Evolutionary conservation across 129 eudicot species (phyloP).

Genomic region (Scalesia atractyloides): DNA sequence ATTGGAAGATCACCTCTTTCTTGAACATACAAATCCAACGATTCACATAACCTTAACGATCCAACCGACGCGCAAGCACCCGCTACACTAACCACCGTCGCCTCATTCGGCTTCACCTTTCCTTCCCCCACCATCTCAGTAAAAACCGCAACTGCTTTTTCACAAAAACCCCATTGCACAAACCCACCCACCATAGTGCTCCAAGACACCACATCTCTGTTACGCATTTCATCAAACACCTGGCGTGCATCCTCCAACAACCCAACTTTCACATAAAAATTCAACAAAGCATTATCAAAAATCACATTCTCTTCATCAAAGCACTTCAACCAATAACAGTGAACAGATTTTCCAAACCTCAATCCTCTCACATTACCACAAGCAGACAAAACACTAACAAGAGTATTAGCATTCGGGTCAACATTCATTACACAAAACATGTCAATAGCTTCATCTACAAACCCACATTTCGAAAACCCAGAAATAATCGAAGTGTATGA

Average conservation of each 20-base stretch:
- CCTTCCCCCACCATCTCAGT: slow-evolving; percentile 33
- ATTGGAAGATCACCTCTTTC: slow-evolving; percentile 24
- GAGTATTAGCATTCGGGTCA: slow-evolving; percentile 36
- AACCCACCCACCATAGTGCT: slow-evolving; percentile 44
- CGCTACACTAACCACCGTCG: slow-evolving; percentile 33
- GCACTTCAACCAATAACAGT: slow-evolving; percentile 33
- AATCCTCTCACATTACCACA: slow-evolving; percentile 28
- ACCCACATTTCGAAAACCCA: slow-evolving; percentile 45
- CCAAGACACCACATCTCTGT: slow-evolving; percentile 48
- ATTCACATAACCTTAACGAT: slow-evolving; percentile 33
- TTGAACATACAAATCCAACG: slow-evolving; percentile 31
- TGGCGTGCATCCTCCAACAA: slow-evolving; percentile 21
- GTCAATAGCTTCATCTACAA: slow-evolving; percentile 27
- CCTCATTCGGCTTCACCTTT: slow-evolving; percentile 38
- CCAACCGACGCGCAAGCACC: slow-evolving; percentile 40
- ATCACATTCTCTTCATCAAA: slow-evolving; percentile 20
- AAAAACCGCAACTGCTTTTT: slow-evolving; percentile 22
- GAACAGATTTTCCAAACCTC: slow-evolving; percentile 39
- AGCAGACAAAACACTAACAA: slow-evolving; percentile 45
- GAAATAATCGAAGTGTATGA: slow-evolving; percentile 50
- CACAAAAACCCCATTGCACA: slow-evolving; percentile 30
- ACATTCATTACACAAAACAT: slow-evolving; percentile 41
- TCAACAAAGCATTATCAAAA: slow-evolving; percentile 35
- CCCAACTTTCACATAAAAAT: slow-evolving; percentile 39
- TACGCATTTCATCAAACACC: slow-evolving; percentile 37